Evolutionary conservation across 768 basidiomycete species (phyloP).

Genomic region (Termitomyces sp.): DNA sequence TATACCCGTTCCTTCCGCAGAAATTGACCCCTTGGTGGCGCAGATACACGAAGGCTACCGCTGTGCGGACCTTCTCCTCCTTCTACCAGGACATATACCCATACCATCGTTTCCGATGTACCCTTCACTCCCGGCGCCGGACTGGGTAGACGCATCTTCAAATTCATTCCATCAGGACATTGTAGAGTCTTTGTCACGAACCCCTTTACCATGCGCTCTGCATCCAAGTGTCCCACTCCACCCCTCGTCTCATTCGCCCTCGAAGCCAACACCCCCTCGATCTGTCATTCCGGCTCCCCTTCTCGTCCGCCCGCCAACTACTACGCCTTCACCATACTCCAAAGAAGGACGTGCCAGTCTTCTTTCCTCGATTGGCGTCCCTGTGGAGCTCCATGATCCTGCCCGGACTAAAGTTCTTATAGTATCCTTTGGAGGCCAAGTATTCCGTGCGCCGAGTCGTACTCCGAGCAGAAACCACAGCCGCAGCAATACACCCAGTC

Average conservation of each 20-base stretch:
- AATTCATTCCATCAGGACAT: conserved; percentile 44
- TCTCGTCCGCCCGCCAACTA: conserved; percentile 56
- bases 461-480: conserved; percentile 30
- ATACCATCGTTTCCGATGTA: conserved; percentile 61
- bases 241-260: conserved; percentile 15
- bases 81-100: conserved; percentile 69
- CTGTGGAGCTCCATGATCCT: conserved; percentile 40
- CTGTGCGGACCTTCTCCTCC: conserved; percentile 64
- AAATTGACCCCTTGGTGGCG: conserved; percentile 55
- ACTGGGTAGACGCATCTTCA: conserved; percentile 51
- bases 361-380: conserved; percentile 56
- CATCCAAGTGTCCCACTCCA: conserved; percentile 39
- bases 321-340: conserved; percentile 40
- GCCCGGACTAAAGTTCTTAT: conserved; percentile 54
- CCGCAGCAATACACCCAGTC: conserved; percentile 17
- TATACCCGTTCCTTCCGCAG: conserved; percentile 41
- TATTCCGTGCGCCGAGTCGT: conserved; percentile 51
- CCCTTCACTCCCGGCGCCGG: conserved; percentile 51
- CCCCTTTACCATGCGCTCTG: conserved; percentile 24
- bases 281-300: conserved; percentile 50
- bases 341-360: conserved; percentile 44
- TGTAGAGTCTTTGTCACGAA: conserved; percentile 30
- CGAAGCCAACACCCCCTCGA: conserved; percentile 19
- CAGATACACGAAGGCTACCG: conserved; percentile 61
- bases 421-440: conserved; percentile 78